These are phyloP conservation scores for Pelargonium citronellum DNA, from an alignment of 441 rosid species.

Conservation along the genomic window DNA sequence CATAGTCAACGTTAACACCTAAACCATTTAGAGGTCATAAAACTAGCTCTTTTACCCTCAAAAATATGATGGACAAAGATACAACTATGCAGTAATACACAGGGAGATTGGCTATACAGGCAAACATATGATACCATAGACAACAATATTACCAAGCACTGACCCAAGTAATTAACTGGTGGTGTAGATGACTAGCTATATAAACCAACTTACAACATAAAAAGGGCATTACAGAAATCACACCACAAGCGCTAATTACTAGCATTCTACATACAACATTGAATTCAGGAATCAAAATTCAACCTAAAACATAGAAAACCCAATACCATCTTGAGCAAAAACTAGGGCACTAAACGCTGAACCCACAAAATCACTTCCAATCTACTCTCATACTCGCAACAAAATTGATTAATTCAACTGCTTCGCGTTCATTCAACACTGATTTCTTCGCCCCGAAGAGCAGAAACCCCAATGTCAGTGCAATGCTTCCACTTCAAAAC, in stretches of 20 bases:
- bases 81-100: too few relatives aligned
- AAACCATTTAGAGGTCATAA: too few relatives aligned
- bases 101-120: too few relatives aligned
- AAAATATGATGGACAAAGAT: too few relatives aligned
- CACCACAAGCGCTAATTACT: neutral
- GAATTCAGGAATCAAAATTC: neutral
- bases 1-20: too few relatives aligned
- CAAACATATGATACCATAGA: neutral
- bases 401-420: neutral
- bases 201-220: neutral
- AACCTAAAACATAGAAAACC: neutral
- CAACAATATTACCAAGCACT: neutral
- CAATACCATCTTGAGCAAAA: neutral
- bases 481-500: neutral
- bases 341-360: neutral
- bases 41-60: too few relatives aligned
- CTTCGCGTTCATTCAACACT: neutral
- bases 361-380: neutral
- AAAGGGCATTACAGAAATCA: neutral
- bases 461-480: slow-evolving; percentile 2
- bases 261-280: neutral
- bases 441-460: neutral
- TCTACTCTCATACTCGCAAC: neutral
- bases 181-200: neutral
- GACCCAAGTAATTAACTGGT: neutral